Conservation (phyloP, 192 early-diverging fungal genomes). For the Umbelopsis ramanniana region DNA sequence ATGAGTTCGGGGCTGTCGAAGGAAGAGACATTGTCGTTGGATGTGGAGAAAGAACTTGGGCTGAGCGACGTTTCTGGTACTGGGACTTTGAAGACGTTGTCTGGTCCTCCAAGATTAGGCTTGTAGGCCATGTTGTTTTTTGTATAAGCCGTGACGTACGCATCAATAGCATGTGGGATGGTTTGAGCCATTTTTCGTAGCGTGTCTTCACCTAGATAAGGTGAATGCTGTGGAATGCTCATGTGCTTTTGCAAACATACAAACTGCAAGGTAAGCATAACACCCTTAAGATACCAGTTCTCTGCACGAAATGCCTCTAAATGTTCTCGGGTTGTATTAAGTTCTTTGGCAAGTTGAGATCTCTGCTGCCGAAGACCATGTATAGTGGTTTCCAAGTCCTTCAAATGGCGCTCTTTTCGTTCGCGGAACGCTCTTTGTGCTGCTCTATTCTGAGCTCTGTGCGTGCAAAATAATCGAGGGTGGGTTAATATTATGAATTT, state of each 20-base stretch:
- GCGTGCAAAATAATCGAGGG: no score
- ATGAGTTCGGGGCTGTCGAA: conserved; percentile 13
- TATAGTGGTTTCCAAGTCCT: conserved; percentile 75
- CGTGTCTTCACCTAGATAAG: conserved; percentile 25
- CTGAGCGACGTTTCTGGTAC: neutral
- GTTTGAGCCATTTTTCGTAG: conserved; percentile 24
- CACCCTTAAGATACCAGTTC: conserved; percentile 49
- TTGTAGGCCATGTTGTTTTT: conserved; percentile 30
- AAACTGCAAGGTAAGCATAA: conserved; percentile 50
- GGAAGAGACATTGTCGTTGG: neutral
- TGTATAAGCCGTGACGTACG: conserved; percentile 28
- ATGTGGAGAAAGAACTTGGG: neutral
- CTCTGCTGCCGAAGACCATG: conserved; percentile 66
- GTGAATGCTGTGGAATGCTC: conserved; percentile 29
- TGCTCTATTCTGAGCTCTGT: conserved; percentile 78
- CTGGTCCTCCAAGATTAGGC: conserved; percentile 11
- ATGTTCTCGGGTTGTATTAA: conserved; percentile 37
- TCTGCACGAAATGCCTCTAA: conserved; percentile 48
- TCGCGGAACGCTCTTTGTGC: conserved; percentile 91
- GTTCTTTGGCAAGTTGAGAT: conserved; percentile 47
- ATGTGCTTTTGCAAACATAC: conserved; percentile 34
- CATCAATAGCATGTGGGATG: conserved; percentile 32
- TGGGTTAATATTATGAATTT: no score
- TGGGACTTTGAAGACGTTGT: neutral
- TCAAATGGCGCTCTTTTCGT: conserved; percentile 77